phyloP scores from a whole-genome alignment of 768 basidiomycete species.

The Mycena crocata region DNA sequence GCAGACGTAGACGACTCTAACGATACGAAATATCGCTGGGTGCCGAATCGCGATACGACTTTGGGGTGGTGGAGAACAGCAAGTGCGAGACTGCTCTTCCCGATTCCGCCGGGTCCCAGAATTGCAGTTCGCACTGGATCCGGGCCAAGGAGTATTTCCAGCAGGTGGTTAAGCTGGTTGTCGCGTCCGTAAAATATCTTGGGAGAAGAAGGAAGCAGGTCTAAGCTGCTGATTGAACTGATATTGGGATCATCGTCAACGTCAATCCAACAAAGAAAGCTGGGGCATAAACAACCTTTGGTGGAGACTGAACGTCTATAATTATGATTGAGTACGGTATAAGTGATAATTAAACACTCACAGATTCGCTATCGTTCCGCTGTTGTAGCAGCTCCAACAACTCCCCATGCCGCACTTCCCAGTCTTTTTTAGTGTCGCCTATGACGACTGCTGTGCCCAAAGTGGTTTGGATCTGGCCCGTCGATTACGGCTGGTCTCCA shows the following conservation, averaged over 20 bases:
- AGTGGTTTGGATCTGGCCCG: conserved; percentile 3
- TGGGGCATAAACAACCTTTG: background rate
- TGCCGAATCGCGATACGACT: background rate
- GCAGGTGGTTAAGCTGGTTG: background rate
- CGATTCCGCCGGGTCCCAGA: conserved; percentile 14
- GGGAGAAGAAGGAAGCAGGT: conserved; percentile 14
- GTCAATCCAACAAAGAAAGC: background rate
- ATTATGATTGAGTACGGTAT: background rate
- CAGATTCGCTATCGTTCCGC: conserved; percentile 10
- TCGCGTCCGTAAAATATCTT: conserved; percentile 24
- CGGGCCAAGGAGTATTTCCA: background rate
- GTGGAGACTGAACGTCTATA: conserved; percentile 8
- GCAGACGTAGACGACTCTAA: conserved; percentile 2
- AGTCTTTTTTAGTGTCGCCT: background rate
- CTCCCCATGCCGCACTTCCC: conserved; percentile 3
- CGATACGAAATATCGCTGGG: conserved; percentile 3
- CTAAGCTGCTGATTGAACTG: conserved; percentile 16
- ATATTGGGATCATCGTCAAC: background rate
- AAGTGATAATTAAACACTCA: background rate
- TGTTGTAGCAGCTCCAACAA: conserved; percentile 1
- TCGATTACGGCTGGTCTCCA: too few relatives aligned
- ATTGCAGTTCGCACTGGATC: background rate
- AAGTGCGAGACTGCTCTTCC: conserved; percentile 15
- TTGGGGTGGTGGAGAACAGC: conserved; percentile 5
- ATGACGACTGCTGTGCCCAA: background rate